A percentile compares a stretch with the other conserved stretches of the same genome.
Conservation (phyloP, 2,329 filamentous ascomycete genomes). For the Zarea fungicola region DNA sequence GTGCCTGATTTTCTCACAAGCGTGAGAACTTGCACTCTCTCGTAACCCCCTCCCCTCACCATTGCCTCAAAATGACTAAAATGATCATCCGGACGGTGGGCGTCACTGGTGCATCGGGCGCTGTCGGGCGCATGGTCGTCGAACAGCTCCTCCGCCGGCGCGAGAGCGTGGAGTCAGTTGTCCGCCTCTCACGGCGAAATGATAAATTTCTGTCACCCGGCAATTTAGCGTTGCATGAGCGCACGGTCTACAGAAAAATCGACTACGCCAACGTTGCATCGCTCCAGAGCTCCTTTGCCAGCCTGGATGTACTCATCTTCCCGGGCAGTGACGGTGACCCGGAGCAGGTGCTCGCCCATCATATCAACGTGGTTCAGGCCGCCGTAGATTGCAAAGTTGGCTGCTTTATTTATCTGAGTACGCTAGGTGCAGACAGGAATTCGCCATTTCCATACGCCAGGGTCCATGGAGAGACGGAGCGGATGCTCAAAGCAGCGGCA, state of each 20-base stretch:
- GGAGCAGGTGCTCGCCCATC: neutral
- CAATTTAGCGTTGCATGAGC: neutral
- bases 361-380: neutral
- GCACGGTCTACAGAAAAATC: neutral
- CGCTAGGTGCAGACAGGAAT: neutral
- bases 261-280: neutral
- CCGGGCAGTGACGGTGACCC: conserved; percentile 4
- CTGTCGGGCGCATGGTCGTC: neutral
- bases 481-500: neutral
- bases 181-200: conserved; percentile 1
- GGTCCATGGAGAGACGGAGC: neutral
- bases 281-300: neutral
- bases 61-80: neutral
- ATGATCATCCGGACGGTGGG: neutral
- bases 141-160: neutral
- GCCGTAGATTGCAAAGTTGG: neutral
- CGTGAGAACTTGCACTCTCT: no score
- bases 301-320: neutral
- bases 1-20: no score
- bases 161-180: neutral
- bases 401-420: conserved; percentile 1
- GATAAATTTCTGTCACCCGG: neutral
- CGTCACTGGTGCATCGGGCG: neutral
- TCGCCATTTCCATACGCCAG: neutral
- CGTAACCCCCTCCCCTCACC: no score